phyloP scores from a whole-genome alignment of 2,329 filamentous ascomycete species.

The Fusarium fracticaudum region DNA sequence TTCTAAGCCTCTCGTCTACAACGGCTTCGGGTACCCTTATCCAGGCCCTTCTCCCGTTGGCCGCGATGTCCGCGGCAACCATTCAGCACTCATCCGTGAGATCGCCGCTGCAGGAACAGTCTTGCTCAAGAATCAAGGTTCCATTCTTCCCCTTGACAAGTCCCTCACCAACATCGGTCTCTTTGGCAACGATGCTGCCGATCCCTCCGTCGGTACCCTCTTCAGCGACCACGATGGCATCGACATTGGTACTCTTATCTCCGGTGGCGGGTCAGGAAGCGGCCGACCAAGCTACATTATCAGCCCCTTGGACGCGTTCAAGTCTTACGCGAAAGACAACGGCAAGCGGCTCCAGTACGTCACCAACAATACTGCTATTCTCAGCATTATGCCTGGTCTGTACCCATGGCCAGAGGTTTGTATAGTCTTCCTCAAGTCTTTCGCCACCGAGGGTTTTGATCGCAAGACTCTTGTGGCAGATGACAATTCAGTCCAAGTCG shows the following conservation, averaged over 20 bases:
- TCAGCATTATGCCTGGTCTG: background rate
- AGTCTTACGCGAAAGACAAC: background rate
- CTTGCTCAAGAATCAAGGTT: slow-evolving; percentile 72
- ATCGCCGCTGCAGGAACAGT: slow-evolving; percentile 67
- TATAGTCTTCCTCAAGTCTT: background rate
- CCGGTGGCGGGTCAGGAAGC: background rate
- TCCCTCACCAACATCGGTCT: slow-evolving; percentile 64
- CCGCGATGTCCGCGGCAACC: slow-evolving; percentile 65
- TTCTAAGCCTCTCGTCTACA: background rate
- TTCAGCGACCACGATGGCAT: background rate
- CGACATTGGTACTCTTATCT: background rate
- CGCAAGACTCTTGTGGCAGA: background rate
- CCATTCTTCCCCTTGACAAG: slow-evolving; percentile 63
- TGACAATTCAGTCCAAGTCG: background rate
- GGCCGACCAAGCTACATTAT: background rate
- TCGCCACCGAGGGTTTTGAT: background rate
- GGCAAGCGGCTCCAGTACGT: background rate
- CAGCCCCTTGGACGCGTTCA: background rate
- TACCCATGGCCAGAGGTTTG: background rate
- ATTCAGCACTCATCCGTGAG: slow-evolving; percentile 69
- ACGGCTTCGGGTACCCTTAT: background rate
- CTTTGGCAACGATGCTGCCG: slow-evolving; percentile 69
- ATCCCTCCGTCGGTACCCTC: slow-evolving; percentile 44
- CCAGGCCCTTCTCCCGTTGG: slow-evolving; percentile 63
- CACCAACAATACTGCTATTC: background rate